A percentile compares a stretch with the other conserved stretches of the same genome.
These are phyloP conservation scores for Leccinellum luteum DNA, from an alignment of 768 basidiomycete genomes.

Conservation along the genomic window DNA sequence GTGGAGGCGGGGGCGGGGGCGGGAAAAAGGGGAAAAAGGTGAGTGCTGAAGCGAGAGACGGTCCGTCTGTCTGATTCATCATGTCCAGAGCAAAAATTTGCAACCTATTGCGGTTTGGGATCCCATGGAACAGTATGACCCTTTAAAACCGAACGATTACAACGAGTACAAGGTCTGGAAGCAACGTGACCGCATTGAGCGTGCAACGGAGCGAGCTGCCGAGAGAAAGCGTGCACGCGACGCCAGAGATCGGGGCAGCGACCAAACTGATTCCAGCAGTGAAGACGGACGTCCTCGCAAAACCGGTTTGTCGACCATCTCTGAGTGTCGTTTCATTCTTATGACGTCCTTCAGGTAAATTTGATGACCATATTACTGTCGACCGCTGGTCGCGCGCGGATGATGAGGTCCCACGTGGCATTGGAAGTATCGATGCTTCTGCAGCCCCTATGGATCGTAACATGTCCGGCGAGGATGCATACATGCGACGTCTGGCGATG, in stretches of 20 bases:
- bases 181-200: constrained; percentile 70
- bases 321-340: not conserved
- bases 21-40: constrained; percentile 63
- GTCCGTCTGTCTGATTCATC: constrained; percentile 1
- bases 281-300: constrained; percentile 68
- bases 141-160: constrained; percentile 83
- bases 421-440: constrained; percentile 21
- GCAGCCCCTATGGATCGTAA: constrained; percentile 42
- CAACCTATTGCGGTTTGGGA: constrained; percentile 65
- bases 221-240: constrained; percentile 59
- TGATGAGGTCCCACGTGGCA: constrained; percentile 37
- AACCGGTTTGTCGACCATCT: constrained; percentile 45
- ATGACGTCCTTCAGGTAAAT: constrained; percentile 34
- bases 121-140: constrained; percentile 77
- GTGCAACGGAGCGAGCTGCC: constrained; percentile 56
- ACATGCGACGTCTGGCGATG: constrained; percentile 73
- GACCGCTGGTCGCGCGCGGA: constrained; percentile 58
- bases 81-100: constrained; percentile 56
- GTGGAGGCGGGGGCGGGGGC: constrained; percentile 39
- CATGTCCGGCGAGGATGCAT: constrained; percentile 78
- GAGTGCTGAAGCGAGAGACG: constrained; percentile 8
- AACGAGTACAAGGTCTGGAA: constrained; percentile 85
- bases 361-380: constrained; percentile 39
- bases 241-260: constrained; percentile 45
- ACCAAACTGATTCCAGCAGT: constrained; percentile 67